Base-by-base conservation (phyloP, 2,329 filamentous ascomycete genomes). In the Chaetomiaceae sp. region DNA sequence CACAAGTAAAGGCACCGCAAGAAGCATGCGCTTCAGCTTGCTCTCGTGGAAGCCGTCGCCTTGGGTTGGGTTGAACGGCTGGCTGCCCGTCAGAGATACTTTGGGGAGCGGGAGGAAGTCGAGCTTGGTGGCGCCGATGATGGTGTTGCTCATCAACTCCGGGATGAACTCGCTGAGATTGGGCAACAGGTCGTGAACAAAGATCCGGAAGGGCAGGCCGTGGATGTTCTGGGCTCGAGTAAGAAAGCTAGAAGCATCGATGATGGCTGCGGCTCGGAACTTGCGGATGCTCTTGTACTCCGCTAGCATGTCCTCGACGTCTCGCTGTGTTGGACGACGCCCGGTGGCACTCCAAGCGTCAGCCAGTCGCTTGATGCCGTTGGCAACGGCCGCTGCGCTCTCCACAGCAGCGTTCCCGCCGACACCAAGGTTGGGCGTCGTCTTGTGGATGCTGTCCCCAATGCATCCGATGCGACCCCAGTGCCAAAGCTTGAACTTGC, bases 381-480 rank as follows among this genome's bases (percentile, higher is more conserved):
- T 59, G 21, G 57, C 55, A 12, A 59, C 37, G 1, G 46, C 31
- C 2, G 57, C 57, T 8, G 46, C 57, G 25, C 46, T 56, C 42
- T 59, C 57, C 21, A 59, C 53, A 16, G 50, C 57, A 12, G 30
- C 14, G 35, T 59, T 59, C 3, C 54, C 57, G 17, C 57, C 57
- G 16, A 43, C 17, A 2, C 55, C 57, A 13, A 59, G 31, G 39
- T 58, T 58, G 13, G 55, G 57, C 1, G 57, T 59, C 7, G 47
- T 23, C 35, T 59, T 59, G 44, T 59, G 57, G 39, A 58, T 46
- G 23, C 49, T 50, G 27, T 59, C 57, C 10, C 57, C 57, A 2
- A 39, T 48, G 9, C 55, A 58, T 13, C 16, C 54, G 21, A 59
- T 55, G 17, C 57, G 50, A 9, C 55, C 57, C 37, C 48, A 53